A percentile compares a stretch with the other conserved stretches of the same genome.
These are phyloP conservation scores for Solanum peruvianum DNA, from an alignment of 257 asterid species.

Conservation along the genomic window DNA sequence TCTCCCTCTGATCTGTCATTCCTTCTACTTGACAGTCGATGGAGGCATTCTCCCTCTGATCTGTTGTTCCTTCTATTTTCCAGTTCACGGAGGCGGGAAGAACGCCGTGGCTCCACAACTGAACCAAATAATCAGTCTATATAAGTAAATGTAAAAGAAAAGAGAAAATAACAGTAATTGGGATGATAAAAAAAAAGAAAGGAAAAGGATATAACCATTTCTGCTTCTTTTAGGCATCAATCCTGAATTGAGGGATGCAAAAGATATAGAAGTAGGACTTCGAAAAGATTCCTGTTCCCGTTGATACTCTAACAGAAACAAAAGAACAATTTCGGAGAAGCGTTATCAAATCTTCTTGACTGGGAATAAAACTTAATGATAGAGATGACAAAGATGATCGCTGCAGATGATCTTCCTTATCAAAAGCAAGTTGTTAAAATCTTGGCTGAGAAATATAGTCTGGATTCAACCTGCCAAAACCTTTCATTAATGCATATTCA, in stretches of 20 bases:
- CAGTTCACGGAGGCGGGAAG: background rate
- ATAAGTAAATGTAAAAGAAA: background rate
- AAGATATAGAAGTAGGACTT: background rate
- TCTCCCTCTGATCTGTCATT: background rate
- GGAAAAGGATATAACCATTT: background rate
- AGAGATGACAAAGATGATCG: background rate
- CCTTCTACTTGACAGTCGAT: background rate
- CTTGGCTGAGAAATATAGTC: background rate
- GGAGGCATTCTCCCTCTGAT: background rate
- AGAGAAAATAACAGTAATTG: background rate
- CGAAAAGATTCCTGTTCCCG: background rate
- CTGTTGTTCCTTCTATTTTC: background rate
- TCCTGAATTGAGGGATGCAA: background rate
- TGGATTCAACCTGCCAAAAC: background rate
- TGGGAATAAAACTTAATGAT: background rate
- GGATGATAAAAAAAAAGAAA: background rate
- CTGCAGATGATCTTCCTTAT: background rate
- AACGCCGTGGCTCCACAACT: constrained; percentile 8
- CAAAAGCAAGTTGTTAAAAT: background rate
- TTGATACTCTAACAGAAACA: background rate
- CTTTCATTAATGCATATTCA: background rate
- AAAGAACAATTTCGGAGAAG: background rate
- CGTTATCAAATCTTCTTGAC: background rate
- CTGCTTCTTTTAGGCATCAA: background rate
- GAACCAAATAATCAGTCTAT: background rate